These are phyloP conservation scores for Fraxinus excelsior DNA, from an alignment of 257 asterid genomes.

Conservation along the genomic window DNA sequence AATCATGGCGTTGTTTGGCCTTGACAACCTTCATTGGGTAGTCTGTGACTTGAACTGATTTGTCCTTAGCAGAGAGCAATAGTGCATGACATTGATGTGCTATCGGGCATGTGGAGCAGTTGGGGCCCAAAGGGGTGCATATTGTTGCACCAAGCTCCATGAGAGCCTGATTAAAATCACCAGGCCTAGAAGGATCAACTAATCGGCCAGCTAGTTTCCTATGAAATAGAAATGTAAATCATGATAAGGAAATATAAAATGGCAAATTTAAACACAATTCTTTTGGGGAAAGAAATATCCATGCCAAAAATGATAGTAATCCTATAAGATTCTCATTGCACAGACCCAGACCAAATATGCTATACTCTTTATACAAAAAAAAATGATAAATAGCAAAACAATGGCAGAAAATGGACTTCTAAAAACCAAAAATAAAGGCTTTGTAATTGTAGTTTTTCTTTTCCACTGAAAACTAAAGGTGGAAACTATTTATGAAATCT, in stretches of 20 bases:
- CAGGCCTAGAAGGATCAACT: conserved; percentile 89
- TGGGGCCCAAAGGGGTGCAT: conserved; percentile 60
- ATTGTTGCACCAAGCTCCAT: conserved; percentile 99
- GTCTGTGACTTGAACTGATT: conserved; percentile 71
- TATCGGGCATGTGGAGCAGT: conserved; percentile 79
- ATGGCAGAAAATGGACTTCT: neutral
- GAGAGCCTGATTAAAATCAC: conserved; percentile 94
- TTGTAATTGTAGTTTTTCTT: neutral
- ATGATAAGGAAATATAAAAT: conserved; percentile 4
- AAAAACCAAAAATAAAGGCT: neutral
- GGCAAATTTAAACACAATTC: neutral
- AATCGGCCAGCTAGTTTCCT: conserved; percentile 84
- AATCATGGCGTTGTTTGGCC: conserved; percentile 75
- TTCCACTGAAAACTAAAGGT: neutral
- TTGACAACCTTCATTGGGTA: conserved; percentile 82
- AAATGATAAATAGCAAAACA: neutral
- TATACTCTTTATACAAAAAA: neutral
- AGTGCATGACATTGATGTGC: conserved; percentile 73
- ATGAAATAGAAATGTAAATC: conserved; percentile 21
- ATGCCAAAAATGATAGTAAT: neutral
- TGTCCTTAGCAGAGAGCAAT: conserved; percentile 51
- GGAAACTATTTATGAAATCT: neutral
- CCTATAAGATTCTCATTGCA: neutral
- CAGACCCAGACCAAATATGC: neutral
- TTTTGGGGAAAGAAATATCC: neutral